Conservation (phyloP, 2,329 filamentous ascomycete genomes). For the Trichophyton simii region DNA sequence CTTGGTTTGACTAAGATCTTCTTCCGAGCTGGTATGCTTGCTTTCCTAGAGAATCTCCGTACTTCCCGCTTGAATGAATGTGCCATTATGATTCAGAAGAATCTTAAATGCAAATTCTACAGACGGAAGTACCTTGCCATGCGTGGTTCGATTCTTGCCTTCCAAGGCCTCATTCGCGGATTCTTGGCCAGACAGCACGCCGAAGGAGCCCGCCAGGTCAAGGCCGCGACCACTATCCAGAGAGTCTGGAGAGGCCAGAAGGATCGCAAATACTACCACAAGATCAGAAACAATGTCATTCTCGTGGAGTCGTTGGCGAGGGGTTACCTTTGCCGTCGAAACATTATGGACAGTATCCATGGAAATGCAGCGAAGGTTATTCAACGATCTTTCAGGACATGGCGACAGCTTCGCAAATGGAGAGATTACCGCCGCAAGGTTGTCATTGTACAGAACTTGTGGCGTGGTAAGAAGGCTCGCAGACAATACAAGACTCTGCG, state of each 20-base stretch:
- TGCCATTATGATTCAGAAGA: conserved; percentile 98
- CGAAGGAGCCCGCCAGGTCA: conserved; percentile 68
- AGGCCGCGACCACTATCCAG: conserved; percentile 87
- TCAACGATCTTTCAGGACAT: conserved; percentile 77
- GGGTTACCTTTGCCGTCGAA: conserved; percentile 78
- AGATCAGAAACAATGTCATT: conserved; percentile 71
- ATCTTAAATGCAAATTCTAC: conserved; percentile 89
- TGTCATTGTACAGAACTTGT: conserved; percentile 79
- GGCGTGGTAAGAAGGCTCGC: conserved; percentile 73
- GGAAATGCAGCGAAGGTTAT: conserved; percentile 86
- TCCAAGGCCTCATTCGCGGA: conserved; percentile 68
- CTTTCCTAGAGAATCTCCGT: conserved; percentile 87
- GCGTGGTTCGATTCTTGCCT: conserved; percentile 62
- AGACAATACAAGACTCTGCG: conserved; percentile 78
- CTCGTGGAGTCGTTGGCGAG: conserved; percentile 82
- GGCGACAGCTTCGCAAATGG: conserved; percentile 67
- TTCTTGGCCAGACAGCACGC: conserved; percentile 65
- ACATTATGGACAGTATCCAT: conserved; percentile 85
- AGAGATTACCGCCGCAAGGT: conserved; percentile 81
- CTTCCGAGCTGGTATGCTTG: conserved; percentile 97
- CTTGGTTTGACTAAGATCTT: conserved; percentile 97
- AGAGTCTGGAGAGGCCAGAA: conserved; percentile 88
- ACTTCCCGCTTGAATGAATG: conserved; percentile 84
- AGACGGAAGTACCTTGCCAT: conserved; percentile 81
- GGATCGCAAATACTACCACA: conserved; percentile 66